A percentile compares a stretch with the other conserved stretches of the same genome.
Evolutionary conservation across 352 stramenopile species (phyloP).

Genomic region (Pythium angustatum): DNA sequence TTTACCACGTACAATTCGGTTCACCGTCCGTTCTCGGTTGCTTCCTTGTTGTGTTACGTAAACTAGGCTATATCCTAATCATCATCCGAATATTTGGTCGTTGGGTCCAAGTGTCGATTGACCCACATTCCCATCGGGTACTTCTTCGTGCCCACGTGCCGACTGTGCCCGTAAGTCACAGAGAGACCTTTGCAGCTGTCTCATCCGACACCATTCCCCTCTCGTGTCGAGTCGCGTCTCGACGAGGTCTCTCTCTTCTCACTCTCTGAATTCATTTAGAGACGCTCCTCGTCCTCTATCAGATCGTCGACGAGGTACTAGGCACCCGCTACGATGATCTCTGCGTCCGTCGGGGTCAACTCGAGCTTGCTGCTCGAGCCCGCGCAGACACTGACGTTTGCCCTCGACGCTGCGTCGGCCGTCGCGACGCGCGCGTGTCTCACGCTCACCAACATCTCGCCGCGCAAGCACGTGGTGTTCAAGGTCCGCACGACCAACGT

Average conservation of each 20-base stretch:
- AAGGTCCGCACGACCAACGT: conserved; percentile 78
- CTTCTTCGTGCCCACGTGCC: too few species aligned
- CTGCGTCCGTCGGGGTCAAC: conserved; percentile 63
- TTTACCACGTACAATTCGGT: too few species aligned
- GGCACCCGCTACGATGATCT: conserved; percentile 60
- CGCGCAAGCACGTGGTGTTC: conserved; percentile 59
- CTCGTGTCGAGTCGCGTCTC: neutral
- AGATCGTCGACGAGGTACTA: too few species aligned
- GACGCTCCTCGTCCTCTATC: too few species aligned
- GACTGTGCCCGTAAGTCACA: conserved; percentile 1
- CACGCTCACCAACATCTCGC: conserved; percentile 69
- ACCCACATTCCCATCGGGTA: neutral
- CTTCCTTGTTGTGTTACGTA: too few species aligned
- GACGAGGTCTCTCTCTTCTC: neutral
- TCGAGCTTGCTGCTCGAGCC: conserved; percentile 78
- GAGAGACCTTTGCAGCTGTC: too few species aligned
- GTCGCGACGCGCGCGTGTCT: conserved; percentile 26
- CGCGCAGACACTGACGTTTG: conserved; percentile 55
- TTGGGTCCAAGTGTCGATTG: neutral
- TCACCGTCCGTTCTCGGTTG: too few species aligned
- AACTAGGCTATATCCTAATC: neutral
- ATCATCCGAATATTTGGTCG: neutral
- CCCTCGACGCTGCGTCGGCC: conserved; percentile 15
- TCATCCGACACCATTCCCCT: neutral
- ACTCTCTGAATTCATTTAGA: too few species aligned